Evolutionary conservation across 257 asterid genomes (phyloP), one percentile per base, ranked within the genome.

Genomic region (Nicotiana obtusifolia): DNA sequence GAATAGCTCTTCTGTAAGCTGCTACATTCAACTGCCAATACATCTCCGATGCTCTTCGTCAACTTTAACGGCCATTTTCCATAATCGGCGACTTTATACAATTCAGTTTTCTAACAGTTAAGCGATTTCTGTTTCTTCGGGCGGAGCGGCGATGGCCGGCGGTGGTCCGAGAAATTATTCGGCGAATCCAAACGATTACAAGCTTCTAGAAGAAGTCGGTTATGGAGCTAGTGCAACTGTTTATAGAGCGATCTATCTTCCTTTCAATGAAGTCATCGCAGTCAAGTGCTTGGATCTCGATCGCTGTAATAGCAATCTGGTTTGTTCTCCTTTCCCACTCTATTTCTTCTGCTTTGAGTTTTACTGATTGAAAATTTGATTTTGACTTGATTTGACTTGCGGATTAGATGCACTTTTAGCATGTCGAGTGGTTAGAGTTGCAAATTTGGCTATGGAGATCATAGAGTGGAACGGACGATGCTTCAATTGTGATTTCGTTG

Each of bases 221-320:
- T 86, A 89, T 54, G 99, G 99, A 77, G 98, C 99, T 5, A 95
- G 98, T 84, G 99, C 99, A 13, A 90, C 94, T 81, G 99, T 95
- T 67, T 91, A 87, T 86, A 85, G 97, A 86, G 97, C 98, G 92
- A 92, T 91, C 92, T 90, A 91, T 88, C 83, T 90, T 88, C 99
- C 99, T 61, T 80, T 78, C 73, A 91, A 92, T 87, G 97, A 94
- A 86, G 95, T 90, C 75, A 93, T 95, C 69, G 99, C 99, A 2
- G 95, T 95, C 82, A 95, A 95, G 91, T 91, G 92, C 83, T 90
- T 95, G 98, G 99, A 95, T 95, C 99, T 95, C 93, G 99, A 95
- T 94, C 97, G 99, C 81, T 95, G 99, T 93, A 90, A 93, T 44
- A 93, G 91, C 92, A 95, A 92, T 94, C 95, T 95, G 97, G 99